Evolutionary conservation across 768 basidiomycete genomes (phyloP), one percentile per base, ranked within the genome.

Genomic region (Pleurotus tuber-regium): DNA sequence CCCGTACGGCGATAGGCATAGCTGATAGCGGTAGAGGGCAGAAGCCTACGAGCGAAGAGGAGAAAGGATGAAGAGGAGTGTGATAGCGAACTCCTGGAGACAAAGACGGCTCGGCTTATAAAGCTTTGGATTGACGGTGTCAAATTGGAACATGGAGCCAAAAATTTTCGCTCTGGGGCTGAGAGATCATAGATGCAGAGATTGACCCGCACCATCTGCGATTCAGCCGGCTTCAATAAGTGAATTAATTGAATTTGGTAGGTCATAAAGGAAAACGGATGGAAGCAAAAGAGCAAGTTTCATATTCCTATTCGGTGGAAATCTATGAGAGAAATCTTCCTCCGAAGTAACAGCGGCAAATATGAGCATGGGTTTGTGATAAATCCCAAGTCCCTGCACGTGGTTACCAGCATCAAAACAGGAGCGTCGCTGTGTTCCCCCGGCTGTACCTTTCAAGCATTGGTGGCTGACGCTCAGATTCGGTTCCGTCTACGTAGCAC

Each of bases 1-100:
- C 56, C 43, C 54, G 56, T 30, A 62, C 49, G 18, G 59, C 50
- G 24, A 48, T 49, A 47, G 68, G 65, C 70, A 70, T 65, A 29
- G 12, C 50, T 40, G 25, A 21, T 7, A 63, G 55, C 40, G 19
- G 26, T 40, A 58, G 26, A 38, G 16, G 18, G 31, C 28, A 19
- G 33, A 31, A 43, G 11, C 42, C 38, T 18, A 18, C 8, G 23
- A 52, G 44, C 35, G 51, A 19, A 18, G 44, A 29, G 42, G 46
- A 26, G 47, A 47, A 47, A 50, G 25, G 49, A 40, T 12, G 19
- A 19, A 35, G 16, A 21, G 31, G 31, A 25, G 28, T 48, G 31
- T 48, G 46, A 48, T 48, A 16, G 28, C 24, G 46, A 48, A 21
- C 46, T 47, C 46, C 46, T 47, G 31, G 29, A 31, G 28, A 31